phyloP scores from a whole-genome alignment of 768 basidiomycete species.

The Leucosporidium yakuticum region DNA sequence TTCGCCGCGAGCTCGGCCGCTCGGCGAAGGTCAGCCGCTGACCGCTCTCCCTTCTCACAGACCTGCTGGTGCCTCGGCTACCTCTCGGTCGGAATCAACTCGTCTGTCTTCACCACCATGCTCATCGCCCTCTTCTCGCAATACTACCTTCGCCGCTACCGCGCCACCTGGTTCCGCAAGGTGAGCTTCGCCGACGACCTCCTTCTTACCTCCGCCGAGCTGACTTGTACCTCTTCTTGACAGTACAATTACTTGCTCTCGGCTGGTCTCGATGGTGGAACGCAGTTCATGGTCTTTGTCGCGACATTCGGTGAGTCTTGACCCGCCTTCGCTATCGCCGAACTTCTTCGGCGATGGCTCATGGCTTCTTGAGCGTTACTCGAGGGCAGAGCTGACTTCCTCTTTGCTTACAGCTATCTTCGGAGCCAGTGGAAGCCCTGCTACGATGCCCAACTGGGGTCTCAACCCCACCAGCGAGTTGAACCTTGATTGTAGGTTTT shows the following conservation, averaged over 20 bases:
- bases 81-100: constrained; percentile 58
- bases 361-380: too few relatives aligned
- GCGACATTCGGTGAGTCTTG: constrained; percentile 50
- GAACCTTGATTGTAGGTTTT: neutral
- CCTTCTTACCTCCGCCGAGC: constrained; percentile 47
- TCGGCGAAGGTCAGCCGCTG: neutral
- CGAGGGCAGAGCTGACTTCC: too few relatives aligned
- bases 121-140: constrained; percentile 58
- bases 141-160: constrained; percentile 50
- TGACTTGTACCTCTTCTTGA: constrained; percentile 52
- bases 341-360: too few relatives aligned
- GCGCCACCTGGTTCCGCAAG: constrained; percentile 61
- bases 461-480: constrained; percentile 50
- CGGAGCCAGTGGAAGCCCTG: constrained; percentile 44
- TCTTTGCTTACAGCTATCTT: constrained; percentile 45
- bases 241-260: constrained; percentile 47
- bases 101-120: constrained; percentile 51
- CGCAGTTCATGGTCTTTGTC: constrained; percentile 59
- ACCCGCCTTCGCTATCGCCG: too few relatives aligned
- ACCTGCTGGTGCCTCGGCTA: constrained; percentile 50
- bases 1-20: constrained; percentile 42
- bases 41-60: neutral
- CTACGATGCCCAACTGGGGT: constrained; percentile 32
- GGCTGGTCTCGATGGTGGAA: constrained; percentile 61
- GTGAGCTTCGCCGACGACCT: constrained; percentile 44